Percentiles rank a stretch among this genome's conserved stretches.
These are phyloP conservation scores for Phytophthora lateralis DNA, from an alignment of 352 stramenopile species.

Conservation along the genomic window DNA sequence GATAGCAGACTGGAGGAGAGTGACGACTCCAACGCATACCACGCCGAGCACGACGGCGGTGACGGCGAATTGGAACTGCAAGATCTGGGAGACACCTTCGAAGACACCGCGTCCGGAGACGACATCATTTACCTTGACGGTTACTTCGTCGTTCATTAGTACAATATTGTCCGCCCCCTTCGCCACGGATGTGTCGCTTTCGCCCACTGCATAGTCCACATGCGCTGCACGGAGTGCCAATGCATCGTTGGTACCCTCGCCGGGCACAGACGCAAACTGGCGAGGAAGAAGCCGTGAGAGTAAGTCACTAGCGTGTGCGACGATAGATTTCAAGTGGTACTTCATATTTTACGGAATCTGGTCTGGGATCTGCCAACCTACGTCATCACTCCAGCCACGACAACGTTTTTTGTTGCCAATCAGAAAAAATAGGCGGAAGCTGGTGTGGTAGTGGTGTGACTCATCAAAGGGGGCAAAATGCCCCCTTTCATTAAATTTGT, in stretches of 20 bases:
- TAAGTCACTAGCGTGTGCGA: constrained; percentile 88
- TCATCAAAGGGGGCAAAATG: too few relatives aligned
- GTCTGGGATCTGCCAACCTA: too few relatives aligned
- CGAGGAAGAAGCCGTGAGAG: constrained; percentile 34
- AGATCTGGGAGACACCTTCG: constrained; percentile 96
- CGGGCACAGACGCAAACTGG: constrained; percentile 90
- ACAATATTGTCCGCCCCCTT: constrained; percentile 96
- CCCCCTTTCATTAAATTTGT: too few relatives aligned
- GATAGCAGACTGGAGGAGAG: constrained; percentile 68
- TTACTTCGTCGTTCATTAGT: constrained; percentile 95
- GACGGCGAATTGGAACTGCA: constrained; percentile 97
- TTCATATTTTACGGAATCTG: too few relatives aligned
- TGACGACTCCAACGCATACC: constrained; percentile 82
- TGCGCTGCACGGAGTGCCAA: constrained; percentile 83
- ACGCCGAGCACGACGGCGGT: constrained; percentile 93
- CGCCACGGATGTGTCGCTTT: constrained; percentile 91
- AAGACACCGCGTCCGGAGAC: constrained; percentile 95
- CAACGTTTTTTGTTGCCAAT: too few relatives aligned
- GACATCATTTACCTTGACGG: constrained; percentile 93
- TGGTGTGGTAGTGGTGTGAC: too few relatives aligned
- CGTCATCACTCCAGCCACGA: too few relatives aligned
- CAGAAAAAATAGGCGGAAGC: too few relatives aligned
- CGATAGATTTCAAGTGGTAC: too few relatives aligned
- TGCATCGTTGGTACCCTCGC: constrained; percentile 94
- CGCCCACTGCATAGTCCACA: constrained; percentile 94